phyloP scores from a whole-genome alignment of 2,329 filamentous ascomycete genomes.

The Pseudocercospora pini-densiflorae region DNA sequence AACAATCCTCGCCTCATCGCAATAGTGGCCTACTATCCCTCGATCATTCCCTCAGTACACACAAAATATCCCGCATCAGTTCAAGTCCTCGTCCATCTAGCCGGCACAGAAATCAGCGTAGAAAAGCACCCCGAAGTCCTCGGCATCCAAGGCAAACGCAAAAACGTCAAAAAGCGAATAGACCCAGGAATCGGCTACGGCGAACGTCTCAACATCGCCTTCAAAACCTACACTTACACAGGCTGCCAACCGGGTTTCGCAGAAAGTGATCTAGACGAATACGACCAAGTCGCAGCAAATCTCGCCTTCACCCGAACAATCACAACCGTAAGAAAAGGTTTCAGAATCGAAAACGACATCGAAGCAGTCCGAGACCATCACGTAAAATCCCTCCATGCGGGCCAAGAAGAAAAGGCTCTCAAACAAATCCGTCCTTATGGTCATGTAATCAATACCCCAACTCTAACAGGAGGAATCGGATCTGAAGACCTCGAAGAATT shows the following conservation, averaged over 20 bases:
- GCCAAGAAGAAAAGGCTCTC: constrained; percentile 44
- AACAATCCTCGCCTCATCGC: constrained; percentile 60
- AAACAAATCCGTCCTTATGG: constrained; percentile 44
- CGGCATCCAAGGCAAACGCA: constrained; percentile 58
- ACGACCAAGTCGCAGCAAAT: constrained; percentile 65
- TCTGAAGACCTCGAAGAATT: constrained; percentile 53
- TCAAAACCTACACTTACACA: constrained; percentile 59
- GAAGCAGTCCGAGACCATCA: constrained; percentile 50
- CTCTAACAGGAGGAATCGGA: constrained; percentile 52
- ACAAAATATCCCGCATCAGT: constrained; percentile 50
- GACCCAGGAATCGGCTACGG: constrained; percentile 57
- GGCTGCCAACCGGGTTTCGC: constrained; percentile 68
- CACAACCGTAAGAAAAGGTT: constrained; percentile 62
- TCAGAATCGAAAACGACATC: constrained; percentile 55
- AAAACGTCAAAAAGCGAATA: constrained; percentile 54
- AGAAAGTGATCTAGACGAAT: constrained; percentile 71
- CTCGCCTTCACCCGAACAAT: constrained; percentile 72
- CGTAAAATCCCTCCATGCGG: constrained; percentile 35
- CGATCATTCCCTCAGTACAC: constrained; percentile 57
- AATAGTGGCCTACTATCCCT: constrained; percentile 67
- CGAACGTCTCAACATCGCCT: constrained; percentile 49
- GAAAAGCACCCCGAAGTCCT: constrained; percentile 55
- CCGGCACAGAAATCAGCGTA: constrained; percentile 55
- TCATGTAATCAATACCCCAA: constrained; percentile 50
- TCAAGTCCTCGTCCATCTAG: constrained; percentile 62